Base-by-base conservation (phyloP, 2,329 filamentous ascomycete genomes). In the Cyphellophora europaea region DNA sequence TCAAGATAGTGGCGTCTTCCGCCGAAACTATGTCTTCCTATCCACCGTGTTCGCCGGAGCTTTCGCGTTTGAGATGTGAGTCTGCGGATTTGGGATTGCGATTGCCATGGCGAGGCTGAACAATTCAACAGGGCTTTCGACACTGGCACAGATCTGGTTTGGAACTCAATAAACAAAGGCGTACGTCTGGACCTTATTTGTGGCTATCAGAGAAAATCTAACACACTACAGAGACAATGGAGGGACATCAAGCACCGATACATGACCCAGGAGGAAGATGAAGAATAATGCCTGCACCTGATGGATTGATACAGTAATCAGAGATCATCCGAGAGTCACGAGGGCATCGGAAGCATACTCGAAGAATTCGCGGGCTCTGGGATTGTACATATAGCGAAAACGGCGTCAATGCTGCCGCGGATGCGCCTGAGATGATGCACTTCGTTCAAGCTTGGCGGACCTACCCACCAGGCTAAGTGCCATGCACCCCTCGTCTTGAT, bases 191-290 rank as follows among this genome's bases (percentile, higher is more conserved):
- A 33, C 6, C 17, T 6, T n/a, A 10, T 11, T 15, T 33, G n/a
- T 12, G 10, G 16, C 31, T 28, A 27, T 27, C 14, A 11, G 11
- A 21, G 19, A 25, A 6, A 15, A 23, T 27, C 37, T 31, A 39
- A 35, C 40, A 34, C 27, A 13, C 14, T 8, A 52, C 57, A 96
- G 89, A 86, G 89, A 57, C 89, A 95, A 93, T 96, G 91, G 91
- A 95, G 95, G 76, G 91, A 98, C 63, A 95, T 98, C 71, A 89
- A 93, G 69, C 69, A 79, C 63, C 80, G 74, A 65, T 98, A 94
- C 65, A 63, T 93, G 54, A 66, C 83, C 65, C 78, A 78, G 48
- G 74, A 79, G 45, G 78, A 80, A 41, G 64, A 61, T 27, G 54
- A 61, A 45, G 30, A 32, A 32, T 32, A 19, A 19, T 15, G 27